phyloP scores from a whole-genome alignment of 2,329 filamentous ascomycete species.

The Leptographium galeiforme region DNA sequence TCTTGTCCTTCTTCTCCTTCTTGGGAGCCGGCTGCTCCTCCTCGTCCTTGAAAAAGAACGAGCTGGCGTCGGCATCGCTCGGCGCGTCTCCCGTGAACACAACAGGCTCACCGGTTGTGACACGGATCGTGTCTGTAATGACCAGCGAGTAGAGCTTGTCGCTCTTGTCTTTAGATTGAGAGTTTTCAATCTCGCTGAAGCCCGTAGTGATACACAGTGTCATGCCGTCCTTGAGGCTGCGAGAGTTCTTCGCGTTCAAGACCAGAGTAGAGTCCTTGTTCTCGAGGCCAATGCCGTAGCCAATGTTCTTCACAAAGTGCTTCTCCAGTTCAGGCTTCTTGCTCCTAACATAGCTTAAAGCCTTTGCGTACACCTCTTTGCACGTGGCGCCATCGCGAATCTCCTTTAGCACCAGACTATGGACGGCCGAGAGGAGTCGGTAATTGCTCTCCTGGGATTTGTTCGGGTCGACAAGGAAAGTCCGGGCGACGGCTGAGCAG shows the following conservation, averaged over 20 bases:
- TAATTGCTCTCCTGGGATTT: slow-evolving; percentile 93
- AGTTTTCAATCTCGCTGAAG: slow-evolving; percentile 79
- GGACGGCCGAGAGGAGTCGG: slow-evolving; percentile 71
- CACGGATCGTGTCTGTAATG: slow-evolving; percentile 85
- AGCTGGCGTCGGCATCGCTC: slow-evolving; percentile 82
- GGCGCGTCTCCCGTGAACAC: slow-evolving; percentile 91
- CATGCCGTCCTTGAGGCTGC: slow-evolving; percentile 89
- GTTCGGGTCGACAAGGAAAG: slow-evolving; percentile 93
- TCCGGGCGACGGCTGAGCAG: slow-evolving; percentile 80
- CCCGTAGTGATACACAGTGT: slow-evolving; percentile 84
- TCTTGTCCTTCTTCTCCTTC: slow-evolving; percentile 73
- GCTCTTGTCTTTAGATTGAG: slow-evolving; percentile 76
- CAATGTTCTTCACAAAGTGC: slow-evolving; percentile 85
- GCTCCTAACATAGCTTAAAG: slow-evolving; percentile 61
- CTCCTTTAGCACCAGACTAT: slow-evolving; percentile 82
- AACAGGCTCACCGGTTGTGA: slow-evolving; percentile 62
- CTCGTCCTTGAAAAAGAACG: slow-evolving; percentile 97
- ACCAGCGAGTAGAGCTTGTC: slow-evolving; percentile 81
- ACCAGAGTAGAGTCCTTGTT: slow-evolving; percentile 71
- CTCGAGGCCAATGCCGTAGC: slow-evolving; percentile 86
- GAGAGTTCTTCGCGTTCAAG: slow-evolving; percentile 74
- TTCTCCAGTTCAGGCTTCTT: slow-evolving; percentile 95
- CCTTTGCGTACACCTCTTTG: slow-evolving; percentile 88
- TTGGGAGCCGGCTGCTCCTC: slow-evolving; percentile 78
- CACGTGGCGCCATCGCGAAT: slow-evolving; percentile 73